Evolutionary conservation across 164 flowering plant species (phyloP).

Genomic region (Warburgia ugandensis): DNA sequence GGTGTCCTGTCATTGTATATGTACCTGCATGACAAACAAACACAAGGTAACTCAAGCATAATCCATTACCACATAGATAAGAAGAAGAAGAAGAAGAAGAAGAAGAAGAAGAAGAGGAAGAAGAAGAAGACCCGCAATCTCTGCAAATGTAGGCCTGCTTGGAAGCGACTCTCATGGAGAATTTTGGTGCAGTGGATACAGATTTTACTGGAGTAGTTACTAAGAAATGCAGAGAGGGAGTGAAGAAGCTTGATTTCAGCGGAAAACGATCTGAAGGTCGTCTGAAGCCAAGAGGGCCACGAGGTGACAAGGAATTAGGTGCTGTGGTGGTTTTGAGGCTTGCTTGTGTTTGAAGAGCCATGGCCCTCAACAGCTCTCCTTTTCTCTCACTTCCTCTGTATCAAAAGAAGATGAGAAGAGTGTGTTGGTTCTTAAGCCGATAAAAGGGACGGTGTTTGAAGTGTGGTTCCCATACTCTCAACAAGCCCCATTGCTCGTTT

Average conservation of each 20-base stretch:
- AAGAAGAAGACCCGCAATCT: conserved; percentile 69
- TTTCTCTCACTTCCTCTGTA: background rate
- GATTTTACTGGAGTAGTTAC: conserved; percentile 21
- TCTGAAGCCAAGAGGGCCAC: conserved; percentile 33
- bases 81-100: background rate
- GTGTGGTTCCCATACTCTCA: conserved; percentile 9
- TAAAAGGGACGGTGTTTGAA: background rate
- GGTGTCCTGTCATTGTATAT: conserved; percentile 89
- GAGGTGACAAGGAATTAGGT: conserved; percentile 16
- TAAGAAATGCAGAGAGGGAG: conserved; percentile 43
- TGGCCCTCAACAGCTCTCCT: conserved; percentile 6
- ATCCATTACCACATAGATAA: background rate
- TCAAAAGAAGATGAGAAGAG: background rate
- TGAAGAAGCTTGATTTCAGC: conserved; percentile 50
- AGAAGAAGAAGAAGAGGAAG: background rate
- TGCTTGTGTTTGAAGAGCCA: conserved; percentile 43
- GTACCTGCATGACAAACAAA: conserved; percentile 46
- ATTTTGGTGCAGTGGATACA: conserved; percentile 33
- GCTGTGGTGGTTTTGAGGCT: conserved; percentile 13
- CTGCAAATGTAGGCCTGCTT: conserved; percentile 91
- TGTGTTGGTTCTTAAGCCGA: background rate
- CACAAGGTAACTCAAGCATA: background rate
- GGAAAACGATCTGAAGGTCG: conserved; percentile 37
- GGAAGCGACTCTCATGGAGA: conserved; percentile 71
- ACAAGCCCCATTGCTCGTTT: background rate